Evolutionary conservation across 345 rosid species (phyloP).

Genomic region (Cardiospermum halicacabum): DNA sequence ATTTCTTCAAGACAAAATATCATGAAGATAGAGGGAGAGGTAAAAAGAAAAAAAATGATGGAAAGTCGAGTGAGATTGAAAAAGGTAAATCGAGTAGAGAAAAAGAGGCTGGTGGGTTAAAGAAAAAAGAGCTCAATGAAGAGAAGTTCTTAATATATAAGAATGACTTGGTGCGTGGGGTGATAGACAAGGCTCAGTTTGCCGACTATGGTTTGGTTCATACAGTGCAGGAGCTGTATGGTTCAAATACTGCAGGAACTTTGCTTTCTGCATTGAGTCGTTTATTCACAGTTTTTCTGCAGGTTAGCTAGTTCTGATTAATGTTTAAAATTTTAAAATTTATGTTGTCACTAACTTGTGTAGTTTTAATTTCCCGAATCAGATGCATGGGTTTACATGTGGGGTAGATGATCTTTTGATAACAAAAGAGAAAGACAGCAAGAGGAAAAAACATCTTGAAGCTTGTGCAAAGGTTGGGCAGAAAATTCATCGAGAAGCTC

Average conservation of each 20-base stretch:
- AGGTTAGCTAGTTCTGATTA: slow-evolving; percentile 41
- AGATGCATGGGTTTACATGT: slow-evolving; percentile 97
- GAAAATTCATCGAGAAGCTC: slow-evolving; percentile 61
- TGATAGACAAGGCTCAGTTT: slow-evolving; percentile 98
- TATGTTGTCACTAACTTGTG: slow-evolving; percentile 19
- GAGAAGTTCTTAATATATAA: slow-evolving; percentile 61
- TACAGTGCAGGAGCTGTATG: slow-evolving; percentile 91
- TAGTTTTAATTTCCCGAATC: slow-evolving; percentile 30
- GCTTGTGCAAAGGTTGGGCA: slow-evolving; percentile 65
- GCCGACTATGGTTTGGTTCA: slow-evolving; percentile 94
- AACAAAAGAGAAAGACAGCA: slow-evolving; percentile 51
- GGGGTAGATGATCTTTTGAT: slow-evolving; percentile 96
- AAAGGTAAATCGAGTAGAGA: slow-evolving; percentile 5
- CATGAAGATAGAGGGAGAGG: slow-evolving; percentile 16
- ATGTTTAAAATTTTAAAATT: neutral
- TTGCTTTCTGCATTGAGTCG: slow-evolving; percentile 88
- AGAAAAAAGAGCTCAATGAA: slow-evolving; percentile 46
- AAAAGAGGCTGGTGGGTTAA: slow-evolving; percentile 11
- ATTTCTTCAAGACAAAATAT: slow-evolving; percentile 58
- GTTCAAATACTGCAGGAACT: slow-evolving; percentile 79
- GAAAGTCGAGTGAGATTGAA: slow-evolving; percentile 3
- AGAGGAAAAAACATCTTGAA: slow-evolving; percentile 72
- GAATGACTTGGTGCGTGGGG: slow-evolving; percentile 77
- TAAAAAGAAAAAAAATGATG: slow-evolving; percentile 5
- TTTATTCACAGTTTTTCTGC: slow-evolving; percentile 81